These are phyloP conservation scores for Wickerhamomyces sp. DNA, from an alignment of 1,139 yeast species.

Conservation along the genomic window DNA sequence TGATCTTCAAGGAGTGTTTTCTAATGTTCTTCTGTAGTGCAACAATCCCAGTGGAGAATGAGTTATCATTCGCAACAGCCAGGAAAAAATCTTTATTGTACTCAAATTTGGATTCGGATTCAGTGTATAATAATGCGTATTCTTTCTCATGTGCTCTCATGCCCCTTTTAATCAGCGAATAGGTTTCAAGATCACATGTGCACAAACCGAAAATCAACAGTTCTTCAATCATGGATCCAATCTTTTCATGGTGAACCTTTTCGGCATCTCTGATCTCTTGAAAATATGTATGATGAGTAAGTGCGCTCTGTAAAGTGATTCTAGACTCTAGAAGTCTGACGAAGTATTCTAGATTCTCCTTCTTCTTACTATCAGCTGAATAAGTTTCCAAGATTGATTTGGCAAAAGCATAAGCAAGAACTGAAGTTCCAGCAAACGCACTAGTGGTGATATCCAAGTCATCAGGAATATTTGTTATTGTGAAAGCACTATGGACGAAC, in stretches of 20 bases:
- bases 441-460: constrained; percentile 18
- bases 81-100: constrained; percentile 44
- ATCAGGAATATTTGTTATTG: constrained; percentile 15
- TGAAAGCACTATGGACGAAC: constrained; percentile 17
- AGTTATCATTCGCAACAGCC: constrained; percentile 49
- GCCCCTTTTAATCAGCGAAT: constrained; percentile 45
- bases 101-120: constrained; percentile 8
- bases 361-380: constrained; percentile 18
- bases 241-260: constrained; percentile 17
- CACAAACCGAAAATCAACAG: constrained; percentile 44
- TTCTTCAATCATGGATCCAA: constrained; percentile 36
- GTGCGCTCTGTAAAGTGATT: constrained; percentile 8
- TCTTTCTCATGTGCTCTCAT: constrained; percentile 45
- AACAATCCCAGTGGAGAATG: constrained; percentile 68
- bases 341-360: constrained; percentile 20
- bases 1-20: constrained; percentile 48
- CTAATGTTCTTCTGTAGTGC: constrained; percentile 69
- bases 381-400: constrained; percentile 13
- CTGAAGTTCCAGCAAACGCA: constrained; percentile 19
- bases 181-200: constrained; percentile 54
- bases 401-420: constrained; percentile 17
- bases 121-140: constrained; percentile 20
- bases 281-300: constrained; percentile 16
- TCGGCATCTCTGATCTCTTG: constrained; percentile 24
- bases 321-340: constrained; percentile 21